Evolutionary conservation across 2,329 filamentous ascomycete genomes (phyloP).

Genomic region (Fusarium drepaniforme): DNA sequence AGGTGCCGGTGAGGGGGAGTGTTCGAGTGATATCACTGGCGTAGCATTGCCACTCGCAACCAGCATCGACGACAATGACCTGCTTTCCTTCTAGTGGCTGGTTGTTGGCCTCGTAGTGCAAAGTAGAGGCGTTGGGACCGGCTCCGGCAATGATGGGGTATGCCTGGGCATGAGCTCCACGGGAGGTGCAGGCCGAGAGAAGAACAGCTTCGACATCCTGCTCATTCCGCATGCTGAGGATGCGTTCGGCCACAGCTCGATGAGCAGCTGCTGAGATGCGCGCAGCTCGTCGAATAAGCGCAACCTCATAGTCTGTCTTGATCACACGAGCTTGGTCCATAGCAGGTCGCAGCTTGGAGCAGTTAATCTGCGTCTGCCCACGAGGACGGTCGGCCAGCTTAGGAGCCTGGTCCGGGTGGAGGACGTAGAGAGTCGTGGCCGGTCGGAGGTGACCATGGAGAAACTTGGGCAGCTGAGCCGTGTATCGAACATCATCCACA

Average conservation of each 20-base stretch:
- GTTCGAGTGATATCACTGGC: slow-evolving; percentile 92
- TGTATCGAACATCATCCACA: slow-evolving; percentile 77
- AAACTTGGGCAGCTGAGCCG: slow-evolving; percentile 62
- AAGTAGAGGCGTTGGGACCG: slow-evolving; percentile 83
- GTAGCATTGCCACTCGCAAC: slow-evolving; percentile 87
- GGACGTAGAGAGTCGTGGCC: slow-evolving; percentile 57
- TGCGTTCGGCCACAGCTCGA: slow-evolving; percentile 73
- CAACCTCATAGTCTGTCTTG: slow-evolving; percentile 89
- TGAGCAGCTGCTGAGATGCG: slow-evolving; percentile 84
- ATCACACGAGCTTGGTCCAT: slow-evolving; percentile 85
- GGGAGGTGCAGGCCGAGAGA: slow-evolving; percentile 76
- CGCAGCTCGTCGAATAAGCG: slow-evolving; percentile 84
- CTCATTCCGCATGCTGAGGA: slow-evolving; percentile 78
- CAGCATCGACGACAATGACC: slow-evolving; percentile 87
- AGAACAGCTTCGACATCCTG: slow-evolving; percentile 87
- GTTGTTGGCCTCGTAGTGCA: slow-evolving; percentile 90
- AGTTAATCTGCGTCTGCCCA: slow-evolving; percentile 58
- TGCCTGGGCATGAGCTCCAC: slow-evolving; percentile 81
- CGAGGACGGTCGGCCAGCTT: slow-evolving; percentile 54
- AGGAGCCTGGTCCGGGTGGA: slow-evolving; percentile 60
- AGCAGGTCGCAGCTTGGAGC: slow-evolving; percentile 69
- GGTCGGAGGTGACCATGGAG: slow-evolving; percentile 55
- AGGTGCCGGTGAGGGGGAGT: slow-evolving; percentile 79
- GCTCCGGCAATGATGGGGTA: slow-evolving; percentile 92
- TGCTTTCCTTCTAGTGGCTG: slow-evolving; percentile 76